phyloP scores from a whole-genome alignment of 768 basidiomycete species.

The Chalciporus chontae region DNA sequence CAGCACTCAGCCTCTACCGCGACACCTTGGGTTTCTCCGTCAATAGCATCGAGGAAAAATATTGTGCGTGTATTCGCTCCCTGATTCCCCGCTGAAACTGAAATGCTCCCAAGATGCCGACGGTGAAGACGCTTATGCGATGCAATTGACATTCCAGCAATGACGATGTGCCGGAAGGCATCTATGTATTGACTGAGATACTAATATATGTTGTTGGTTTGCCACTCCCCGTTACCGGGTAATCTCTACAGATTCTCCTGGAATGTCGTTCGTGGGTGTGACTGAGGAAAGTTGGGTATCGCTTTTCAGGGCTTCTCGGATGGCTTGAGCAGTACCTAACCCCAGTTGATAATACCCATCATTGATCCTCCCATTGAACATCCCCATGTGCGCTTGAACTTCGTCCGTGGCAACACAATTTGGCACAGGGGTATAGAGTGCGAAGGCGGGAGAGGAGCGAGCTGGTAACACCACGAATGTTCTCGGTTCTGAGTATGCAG shows the following conservation, averaged over 20 bases:
- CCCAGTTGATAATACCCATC: slow-evolving; percentile 91
- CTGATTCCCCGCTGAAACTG: slow-evolving; percentile 2
- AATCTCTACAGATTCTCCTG: neutral
- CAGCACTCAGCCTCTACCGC: slow-evolving; percentile 83
- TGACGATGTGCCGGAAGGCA: slow-evolving; percentile 8
- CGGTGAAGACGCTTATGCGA: slow-evolving; percentile 92
- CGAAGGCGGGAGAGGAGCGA: slow-evolving; percentile 40
- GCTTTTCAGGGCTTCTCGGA: slow-evolving; percentile 51
- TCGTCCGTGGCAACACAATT: slow-evolving; percentile 75
- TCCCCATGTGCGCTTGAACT: slow-evolving; percentile 80
- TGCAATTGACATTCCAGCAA: slow-evolving; percentile 63
- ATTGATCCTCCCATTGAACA: slow-evolving; percentile 80
- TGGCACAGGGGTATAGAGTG: slow-evolving; percentile 58
- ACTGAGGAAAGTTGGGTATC: neutral
- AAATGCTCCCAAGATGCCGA: slow-evolving; percentile 66
- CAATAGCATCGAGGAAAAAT: slow-evolving; percentile 80
- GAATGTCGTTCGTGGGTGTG: neutral
- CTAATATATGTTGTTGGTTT: slow-evolving; percentile 8
- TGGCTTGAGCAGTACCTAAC: slow-evolving; percentile 55
- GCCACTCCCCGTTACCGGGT: neutral
- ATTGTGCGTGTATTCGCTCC: slow-evolving; percentile 60
- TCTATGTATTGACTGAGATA: slow-evolving; percentile 5
- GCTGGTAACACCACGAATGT: slow-evolving; percentile 80
- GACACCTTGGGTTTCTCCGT: slow-evolving; percentile 90
- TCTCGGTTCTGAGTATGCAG: slow-evolving; percentile 49